These are phyloP conservation scores for Warburgia ugandensis DNA, from an alignment of 164 flowering plant species.

Conservation along the genomic window DNA sequence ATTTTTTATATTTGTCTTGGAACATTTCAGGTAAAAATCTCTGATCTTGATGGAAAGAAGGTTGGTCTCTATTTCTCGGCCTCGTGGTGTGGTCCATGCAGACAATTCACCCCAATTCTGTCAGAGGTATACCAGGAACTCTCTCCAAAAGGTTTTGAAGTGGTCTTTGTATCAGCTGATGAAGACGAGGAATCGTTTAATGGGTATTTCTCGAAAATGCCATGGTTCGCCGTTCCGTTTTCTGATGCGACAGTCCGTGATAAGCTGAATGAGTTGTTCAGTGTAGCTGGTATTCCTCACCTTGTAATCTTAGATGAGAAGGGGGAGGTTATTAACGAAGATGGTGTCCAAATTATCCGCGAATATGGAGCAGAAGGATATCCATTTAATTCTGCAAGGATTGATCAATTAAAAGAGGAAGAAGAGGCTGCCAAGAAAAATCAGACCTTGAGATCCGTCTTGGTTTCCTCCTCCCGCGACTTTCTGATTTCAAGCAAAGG, in stretches of 20 bases:
- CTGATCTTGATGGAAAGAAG: slow-evolving; percentile 44
- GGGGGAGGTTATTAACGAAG: slow-evolving; percentile 33
- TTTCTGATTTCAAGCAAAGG: slow-evolving; percentile 37
- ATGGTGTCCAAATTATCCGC: slow-evolving; percentile 32
- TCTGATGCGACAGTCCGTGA: slow-evolving; percentile 44
- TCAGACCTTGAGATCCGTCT: slow-evolving; percentile 48
- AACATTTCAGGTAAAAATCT: slow-evolving; percentile 35
- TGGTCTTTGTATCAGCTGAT: slow-evolving; percentile 49
- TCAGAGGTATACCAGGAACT: slow-evolving; percentile 43
- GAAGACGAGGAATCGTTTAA: slow-evolving; percentile 46
- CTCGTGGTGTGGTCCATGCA: slow-evolving; percentile 64
- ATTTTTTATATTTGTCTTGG: no score
- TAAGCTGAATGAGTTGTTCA: slow-evolving; percentile 26
- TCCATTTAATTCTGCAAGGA: slow-evolving; percentile 46
- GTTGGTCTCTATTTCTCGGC: slow-evolving; percentile 52
- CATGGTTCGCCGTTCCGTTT: slow-evolving; percentile 78
- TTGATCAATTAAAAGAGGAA: slow-evolving; percentile 36
- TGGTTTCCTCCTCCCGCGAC: slow-evolving; percentile 42
- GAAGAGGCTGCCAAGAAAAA: slow-evolving; percentile 46
- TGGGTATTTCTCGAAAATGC: slow-evolving; percentile 62
- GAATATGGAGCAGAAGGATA: slow-evolving; percentile 49
- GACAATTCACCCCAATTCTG: slow-evolving; percentile 38
- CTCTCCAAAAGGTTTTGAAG: slow-evolving; percentile 38
- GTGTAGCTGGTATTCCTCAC: slow-evolving; percentile 48
- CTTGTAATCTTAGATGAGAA: slow-evolving; percentile 49